Conservation (phyloP, 345 rosid species). For the Linum tenue region DNA sequence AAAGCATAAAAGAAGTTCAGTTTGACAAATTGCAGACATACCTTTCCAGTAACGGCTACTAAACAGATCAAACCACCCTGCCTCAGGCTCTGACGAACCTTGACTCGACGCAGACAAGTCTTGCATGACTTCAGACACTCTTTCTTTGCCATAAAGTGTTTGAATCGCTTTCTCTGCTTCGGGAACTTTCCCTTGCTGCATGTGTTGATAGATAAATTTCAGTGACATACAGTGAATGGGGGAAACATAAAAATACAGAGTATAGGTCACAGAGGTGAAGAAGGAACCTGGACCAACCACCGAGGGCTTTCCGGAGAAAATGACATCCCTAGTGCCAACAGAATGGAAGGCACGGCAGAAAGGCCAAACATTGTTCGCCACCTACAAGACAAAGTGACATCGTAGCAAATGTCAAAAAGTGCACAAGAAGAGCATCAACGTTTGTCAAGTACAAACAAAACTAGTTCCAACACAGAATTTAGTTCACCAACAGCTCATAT, state of each 20-base stretch:
- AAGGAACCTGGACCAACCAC: slow-evolving; percentile 89
- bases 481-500: neutral
- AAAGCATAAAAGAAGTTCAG: neutral
- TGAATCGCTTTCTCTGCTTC: slow-evolving; percentile 74
- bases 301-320: slow-evolving; percentile 98
- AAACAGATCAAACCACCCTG: slow-evolving; percentile 95
- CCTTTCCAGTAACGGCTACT: slow-evolving; percentile 93
- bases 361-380: slow-evolving; percentile 98
- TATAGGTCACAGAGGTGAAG: neutral
- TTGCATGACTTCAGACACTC: slow-evolving; percentile 74
- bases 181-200: slow-evolving; percentile 76
- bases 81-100: slow-evolving; percentile 82
- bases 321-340: slow-evolving; percentile 78
- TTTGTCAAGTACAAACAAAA: neutral
- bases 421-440: neutral
- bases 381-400: slow-evolving; percentile 33
- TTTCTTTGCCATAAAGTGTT: slow-evolving; percentile 85
- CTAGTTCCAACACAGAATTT: neutral
- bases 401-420: neutral
- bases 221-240: slow-evolving; percentile 3
- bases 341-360: slow-evolving; percentile 72
- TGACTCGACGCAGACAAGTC: slow-evolving; percentile 57
- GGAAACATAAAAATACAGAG: slow-evolving; percentile 1
- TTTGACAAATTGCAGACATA: slow-evolving; percentile 18
- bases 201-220: neutral